Percentiles rank a stretch among this genome's conserved stretches.
These are phyloP conservation scores for Penicillium brasilianum DNA, from an alignment of 2,329 filamentous ascomycete genomes.

Conservation along the genomic window DNA sequence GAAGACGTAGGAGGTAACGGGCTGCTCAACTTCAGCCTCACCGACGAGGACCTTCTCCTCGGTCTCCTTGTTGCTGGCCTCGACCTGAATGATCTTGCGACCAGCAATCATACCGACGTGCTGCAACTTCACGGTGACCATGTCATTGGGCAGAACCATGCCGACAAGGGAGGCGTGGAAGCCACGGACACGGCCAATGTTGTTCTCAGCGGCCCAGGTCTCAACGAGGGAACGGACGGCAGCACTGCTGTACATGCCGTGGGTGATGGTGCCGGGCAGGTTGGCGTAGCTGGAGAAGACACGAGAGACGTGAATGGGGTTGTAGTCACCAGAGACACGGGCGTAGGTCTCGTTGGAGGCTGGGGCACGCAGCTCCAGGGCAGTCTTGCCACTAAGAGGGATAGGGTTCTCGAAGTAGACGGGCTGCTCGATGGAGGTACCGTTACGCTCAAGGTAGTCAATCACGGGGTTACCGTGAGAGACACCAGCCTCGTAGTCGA, in stretches of 20 bases:
- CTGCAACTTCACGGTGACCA: slow-evolving; percentile 91
- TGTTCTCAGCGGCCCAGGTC: slow-evolving; percentile 99
- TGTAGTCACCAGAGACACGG: slow-evolving; percentile 96
- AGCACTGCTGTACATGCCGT: slow-evolving; percentile 99
- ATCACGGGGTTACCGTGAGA: slow-evolving; percentile 97
- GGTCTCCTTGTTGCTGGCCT: slow-evolving; percentile 91
- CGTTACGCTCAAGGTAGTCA: slow-evolving; percentile 92
- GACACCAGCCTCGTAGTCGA: slow-evolving; percentile 88
- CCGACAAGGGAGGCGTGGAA: slow-evolving; percentile 97
- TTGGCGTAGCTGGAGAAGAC: slow-evolving; percentile 96
- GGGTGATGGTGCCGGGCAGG: slow-evolving; percentile 94
- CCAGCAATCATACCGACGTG: slow-evolving; percentile 97
- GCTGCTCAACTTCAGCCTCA: slow-evolving; percentile 97
- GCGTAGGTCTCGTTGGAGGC: slow-evolving; percentile 98
- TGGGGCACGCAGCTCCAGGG: slow-evolving; percentile 85
- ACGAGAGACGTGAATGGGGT: slow-evolving; percentile 97
- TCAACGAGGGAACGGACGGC: slow-evolving; percentile 94
- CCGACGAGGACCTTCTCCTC: slow-evolving; percentile 95
- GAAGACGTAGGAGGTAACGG: slow-evolving; percentile 95
- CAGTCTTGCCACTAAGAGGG: slow-evolving; percentile 88
- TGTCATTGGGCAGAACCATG: slow-evolving; percentile 97
- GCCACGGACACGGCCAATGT: slow-evolving; percentile 93
- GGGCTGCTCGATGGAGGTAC: slow-evolving; percentile 91
- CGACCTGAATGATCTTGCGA: slow-evolving; percentile 99
- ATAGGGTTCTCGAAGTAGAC: slow-evolving; percentile 98